phyloP scores from a whole-genome alignment of 257 asterid genomes.

The Cinchona pubescens region DNA sequence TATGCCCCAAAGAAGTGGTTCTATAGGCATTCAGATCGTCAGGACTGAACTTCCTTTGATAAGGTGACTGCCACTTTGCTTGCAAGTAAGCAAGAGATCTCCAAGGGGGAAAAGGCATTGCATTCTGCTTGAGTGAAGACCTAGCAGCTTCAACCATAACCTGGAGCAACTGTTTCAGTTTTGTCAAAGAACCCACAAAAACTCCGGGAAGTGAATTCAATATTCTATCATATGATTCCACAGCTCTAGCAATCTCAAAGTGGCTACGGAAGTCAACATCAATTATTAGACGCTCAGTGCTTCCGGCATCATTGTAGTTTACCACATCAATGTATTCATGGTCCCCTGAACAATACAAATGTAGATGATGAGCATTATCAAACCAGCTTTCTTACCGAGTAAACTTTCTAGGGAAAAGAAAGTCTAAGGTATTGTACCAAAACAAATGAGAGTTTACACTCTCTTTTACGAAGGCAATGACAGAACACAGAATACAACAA shows the following conservation, averaged over 20 bases:
- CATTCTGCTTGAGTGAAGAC: constrained; percentile 67
- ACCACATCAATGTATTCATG: constrained; percentile 65
- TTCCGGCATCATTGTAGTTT: constrained; percentile 36
- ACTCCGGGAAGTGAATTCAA: constrained; percentile 57
- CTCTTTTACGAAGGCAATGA: background rate
- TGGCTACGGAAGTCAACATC: constrained; percentile 73
- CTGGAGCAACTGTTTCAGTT: constrained; percentile 58
- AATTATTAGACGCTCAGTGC: constrained; percentile 47
- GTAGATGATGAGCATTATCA: background rate
- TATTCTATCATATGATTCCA: constrained; percentile 58
- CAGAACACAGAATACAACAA: background rate
- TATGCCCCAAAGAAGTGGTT: constrained; percentile 28
- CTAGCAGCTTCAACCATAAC: constrained; percentile 77
- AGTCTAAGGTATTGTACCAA: background rate
- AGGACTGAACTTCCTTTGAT: constrained; percentile 33
- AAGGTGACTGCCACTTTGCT: constrained; percentile 68
- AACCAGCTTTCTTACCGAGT: background rate
- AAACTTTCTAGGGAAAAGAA: background rate
- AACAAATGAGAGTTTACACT: background rate
- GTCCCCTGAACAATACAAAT: constrained; percentile 47
- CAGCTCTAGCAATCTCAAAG: constrained; percentile 84
- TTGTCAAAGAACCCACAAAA: constrained; percentile 53
- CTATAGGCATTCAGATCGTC: constrained; percentile 14
- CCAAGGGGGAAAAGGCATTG: constrained; percentile 88
- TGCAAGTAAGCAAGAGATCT: constrained; percentile 58